Evolutionary conservation across 2,329 filamentous ascomycete genomes (phyloP).

Genomic region (Acarospora socialis): DNA sequence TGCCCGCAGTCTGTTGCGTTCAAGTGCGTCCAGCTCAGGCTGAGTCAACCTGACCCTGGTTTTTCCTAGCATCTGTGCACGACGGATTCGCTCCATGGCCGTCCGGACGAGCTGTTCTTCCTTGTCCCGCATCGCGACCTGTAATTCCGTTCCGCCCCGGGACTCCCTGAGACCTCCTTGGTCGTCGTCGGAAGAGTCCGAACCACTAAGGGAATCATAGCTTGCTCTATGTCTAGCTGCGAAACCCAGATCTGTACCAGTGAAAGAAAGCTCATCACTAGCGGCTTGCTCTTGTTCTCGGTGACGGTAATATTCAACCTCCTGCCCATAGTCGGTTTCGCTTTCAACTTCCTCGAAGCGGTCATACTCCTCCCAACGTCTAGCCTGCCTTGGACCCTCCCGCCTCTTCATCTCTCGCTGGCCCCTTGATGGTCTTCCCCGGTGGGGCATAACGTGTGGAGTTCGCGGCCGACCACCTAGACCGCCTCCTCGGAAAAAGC

Average conservation of each 20-base stretch:
- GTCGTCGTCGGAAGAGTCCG: slow-evolving; percentile 34
- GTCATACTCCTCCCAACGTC: slow-evolving; percentile 36
- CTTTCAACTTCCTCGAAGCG: slow-evolving; percentile 55
- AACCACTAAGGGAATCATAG: slow-evolving; percentile 31
- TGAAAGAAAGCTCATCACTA: slow-evolving; percentile 48
- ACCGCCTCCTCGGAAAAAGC: slow-evolving; percentile 99
- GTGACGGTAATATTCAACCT: slow-evolving; percentile 36
- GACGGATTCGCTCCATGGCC: slow-evolving; percentile 65
- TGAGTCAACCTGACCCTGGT: slow-evolving; percentile 65
- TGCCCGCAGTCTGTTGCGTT: slow-evolving; percentile 48
- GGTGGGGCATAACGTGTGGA: slow-evolving; percentile 80
- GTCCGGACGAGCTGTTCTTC: slow-evolving; percentile 65
- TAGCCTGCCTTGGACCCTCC: slow-evolving; percentile 35
- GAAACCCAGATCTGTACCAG: slow-evolving; percentile 43
- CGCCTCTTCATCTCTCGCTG: slow-evolving; percentile 49
- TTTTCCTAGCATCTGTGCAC: slow-evolving; percentile 61
- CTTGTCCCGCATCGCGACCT: slow-evolving; percentile 45
- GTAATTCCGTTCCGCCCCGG: slow-evolving; percentile 30
- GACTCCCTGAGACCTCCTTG: slow-evolving; percentile 40
- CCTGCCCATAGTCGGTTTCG: slow-evolving; percentile 40
- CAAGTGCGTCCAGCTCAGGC: slow-evolving; percentile 67
- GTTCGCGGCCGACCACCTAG: slow-evolving; percentile 99
- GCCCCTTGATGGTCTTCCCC: slow-evolving; percentile 99
- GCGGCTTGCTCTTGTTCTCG: slow-evolving; percentile 34
- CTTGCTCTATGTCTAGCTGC: slow-evolving; percentile 26